Conservation (phyloP, 371 early-diverging fungal species). For the Dichotomocladium elegans region DNA sequence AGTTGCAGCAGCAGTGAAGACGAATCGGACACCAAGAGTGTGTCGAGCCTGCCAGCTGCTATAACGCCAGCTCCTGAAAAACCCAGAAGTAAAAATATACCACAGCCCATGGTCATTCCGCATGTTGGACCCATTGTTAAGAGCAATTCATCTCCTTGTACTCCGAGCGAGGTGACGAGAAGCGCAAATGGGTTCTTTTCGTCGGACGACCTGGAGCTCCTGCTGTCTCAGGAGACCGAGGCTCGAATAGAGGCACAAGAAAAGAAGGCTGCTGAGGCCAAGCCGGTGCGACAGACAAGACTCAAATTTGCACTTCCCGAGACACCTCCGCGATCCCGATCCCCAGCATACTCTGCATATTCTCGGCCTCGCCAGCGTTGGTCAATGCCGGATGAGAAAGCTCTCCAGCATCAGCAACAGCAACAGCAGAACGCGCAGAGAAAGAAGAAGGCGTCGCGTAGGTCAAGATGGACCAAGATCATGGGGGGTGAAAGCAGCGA, state of each 20-base stretch:
- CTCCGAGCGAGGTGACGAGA: background rate
- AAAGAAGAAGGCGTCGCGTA: constrained; percentile 6
- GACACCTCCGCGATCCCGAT: constrained; percentile 9
- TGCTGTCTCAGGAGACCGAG: constrained; percentile 31
- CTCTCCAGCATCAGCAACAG: background rate
- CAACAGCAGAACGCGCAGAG: no score
- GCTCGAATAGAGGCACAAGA: constrained; percentile 26
- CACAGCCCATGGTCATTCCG: background rate
- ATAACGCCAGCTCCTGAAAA: no score
- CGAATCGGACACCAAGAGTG: background rate
- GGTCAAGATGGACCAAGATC: constrained; percentile 5
- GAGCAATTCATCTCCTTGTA: constrained; percentile 1
- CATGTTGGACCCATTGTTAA: background rate
- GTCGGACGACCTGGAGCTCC: constrained; percentile 21
- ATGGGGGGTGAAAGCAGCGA: no score
- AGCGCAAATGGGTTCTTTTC: background rate
- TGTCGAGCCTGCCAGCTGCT: constrained; percentile 3
- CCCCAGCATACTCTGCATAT: constrained; percentile 6
- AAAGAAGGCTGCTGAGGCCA: constrained; percentile 3
- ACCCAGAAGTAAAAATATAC: background rate
- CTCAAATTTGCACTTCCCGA: constrained; percentile 27
- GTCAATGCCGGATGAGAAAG: constrained; percentile 12
- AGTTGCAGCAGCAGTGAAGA: background rate
- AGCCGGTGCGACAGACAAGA: constrained; percentile 5
- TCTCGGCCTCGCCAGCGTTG: constrained; percentile 10